phyloP scores from a whole-genome alignment of 805 yeast genomes.

The Kockiozyma suomiensis region DNA sequence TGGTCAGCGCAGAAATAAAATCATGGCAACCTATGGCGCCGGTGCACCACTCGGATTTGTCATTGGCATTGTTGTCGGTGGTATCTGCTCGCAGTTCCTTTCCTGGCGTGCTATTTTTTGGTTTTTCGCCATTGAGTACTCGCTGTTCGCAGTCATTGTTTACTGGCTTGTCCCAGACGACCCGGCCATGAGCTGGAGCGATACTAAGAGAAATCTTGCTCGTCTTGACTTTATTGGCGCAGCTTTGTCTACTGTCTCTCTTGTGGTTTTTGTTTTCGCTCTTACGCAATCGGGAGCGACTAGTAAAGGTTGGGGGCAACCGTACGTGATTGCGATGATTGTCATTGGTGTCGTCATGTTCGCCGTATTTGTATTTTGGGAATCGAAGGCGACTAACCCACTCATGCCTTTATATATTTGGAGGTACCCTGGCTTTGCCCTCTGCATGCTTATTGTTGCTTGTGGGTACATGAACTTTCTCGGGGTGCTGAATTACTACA shows the following conservation, averaged over 20 bases:
- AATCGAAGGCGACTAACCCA: constrained; percentile 46
- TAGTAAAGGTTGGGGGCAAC: constrained; percentile 49
- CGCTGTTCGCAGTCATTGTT: constrained; percentile 38
- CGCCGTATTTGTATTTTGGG: constrained; percentile 45
- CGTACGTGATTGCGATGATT: constrained; percentile 50
- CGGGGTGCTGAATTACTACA: constrained; percentile 48
- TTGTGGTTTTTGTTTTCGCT: constrained; percentile 50
- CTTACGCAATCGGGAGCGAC: constrained; percentile 50
- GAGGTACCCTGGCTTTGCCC: constrained; percentile 45
- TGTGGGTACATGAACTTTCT: constrained; percentile 49
- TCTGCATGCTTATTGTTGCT: constrained; percentile 45
- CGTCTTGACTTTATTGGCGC: constrained; percentile 52
- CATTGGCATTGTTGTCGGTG: constrained; percentile 48
- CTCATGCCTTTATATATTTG: constrained; percentile 52
- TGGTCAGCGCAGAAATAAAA: constrained; percentile 20
- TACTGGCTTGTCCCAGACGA: constrained; percentile 44
- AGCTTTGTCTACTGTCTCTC: constrained; percentile 46
- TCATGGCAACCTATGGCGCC: constrained; percentile 46
- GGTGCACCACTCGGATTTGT: constrained; percentile 56
- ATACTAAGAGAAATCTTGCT: constrained; percentile 43
- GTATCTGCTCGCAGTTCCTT: constrained; percentile 47
- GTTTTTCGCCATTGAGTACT: constrained; percentile 47
- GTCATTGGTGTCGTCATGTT: constrained; percentile 48
- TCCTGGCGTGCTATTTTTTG: constrained; percentile 50
- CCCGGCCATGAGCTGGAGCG: constrained; percentile 40